These are phyloP conservation scores for Pecoramyces ruminantium DNA, from an alignment of 192 early-diverging fungal species.

Conservation along the genomic window DNA sequence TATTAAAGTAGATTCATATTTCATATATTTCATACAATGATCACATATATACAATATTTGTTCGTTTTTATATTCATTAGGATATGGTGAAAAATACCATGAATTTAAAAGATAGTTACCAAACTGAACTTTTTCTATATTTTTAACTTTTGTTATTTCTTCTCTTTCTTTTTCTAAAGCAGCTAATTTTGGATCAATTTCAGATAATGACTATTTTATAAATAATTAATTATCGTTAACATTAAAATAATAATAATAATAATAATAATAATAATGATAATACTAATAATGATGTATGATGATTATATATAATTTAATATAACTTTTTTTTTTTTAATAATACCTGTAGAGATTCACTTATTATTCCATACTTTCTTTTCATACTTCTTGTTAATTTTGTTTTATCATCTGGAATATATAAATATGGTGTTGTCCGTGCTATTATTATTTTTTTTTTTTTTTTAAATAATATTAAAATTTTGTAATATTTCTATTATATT, in stretches of 20 bases:
- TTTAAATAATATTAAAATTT: no score
- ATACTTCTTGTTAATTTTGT: not conserved
- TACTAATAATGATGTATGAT: no score
- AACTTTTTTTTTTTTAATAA: no score
- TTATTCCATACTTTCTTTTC: not conserved
- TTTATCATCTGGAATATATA: not conserved
- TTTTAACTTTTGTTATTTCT: not conserved
- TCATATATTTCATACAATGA: conserved; percentile 87
- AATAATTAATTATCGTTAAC: no score
- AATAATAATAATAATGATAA: no score
- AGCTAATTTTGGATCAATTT: not conserved
- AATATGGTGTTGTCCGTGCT: not conserved
- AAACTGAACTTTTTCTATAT: not conserved
- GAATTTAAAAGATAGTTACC: not conserved
- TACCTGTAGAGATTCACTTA: not conserved
- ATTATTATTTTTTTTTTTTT: no score
- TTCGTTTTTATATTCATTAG: not conserved
- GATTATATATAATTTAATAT: no score
- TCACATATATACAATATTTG: conserved; percentile 71
- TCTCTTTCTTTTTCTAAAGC: not conserved
- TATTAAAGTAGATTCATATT: conserved; percentile 38
- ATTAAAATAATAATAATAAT: no score
- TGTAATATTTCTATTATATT: no score
- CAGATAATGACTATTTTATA: not conserved
- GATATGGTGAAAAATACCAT: not conserved